These are phyloP conservation scores for Chlorella vulgaris DNA, from an alignment of 139 green algal genomes.

Conservation along the genomic window DNA sequence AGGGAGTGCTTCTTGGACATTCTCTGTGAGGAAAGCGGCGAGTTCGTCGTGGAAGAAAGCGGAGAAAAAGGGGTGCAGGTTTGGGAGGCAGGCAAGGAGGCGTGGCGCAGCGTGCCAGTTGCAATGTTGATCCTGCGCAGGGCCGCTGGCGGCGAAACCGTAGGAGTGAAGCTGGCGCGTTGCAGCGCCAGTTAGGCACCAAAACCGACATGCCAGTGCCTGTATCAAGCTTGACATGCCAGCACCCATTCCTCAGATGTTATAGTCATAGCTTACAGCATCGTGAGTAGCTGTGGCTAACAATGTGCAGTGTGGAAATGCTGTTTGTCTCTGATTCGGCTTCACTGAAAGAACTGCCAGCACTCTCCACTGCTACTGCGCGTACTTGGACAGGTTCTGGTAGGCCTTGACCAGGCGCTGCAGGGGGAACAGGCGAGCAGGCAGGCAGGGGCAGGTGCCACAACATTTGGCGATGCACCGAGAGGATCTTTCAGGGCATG, in stretches of 20 bases:
- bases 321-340: too few relatives aligned
- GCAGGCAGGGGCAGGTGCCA: not conserved
- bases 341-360: not conserved
- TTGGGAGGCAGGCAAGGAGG: conserved; percentile 6
- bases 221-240: too few relatives aligned
- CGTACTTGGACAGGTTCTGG: conserved; percentile 28
- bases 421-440: not conserved
- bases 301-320: not conserved
- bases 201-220: too few relatives aligned
- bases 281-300: not conserved
- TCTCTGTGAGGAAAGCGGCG: conserved; percentile 31
- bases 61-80: conserved; percentile 1
- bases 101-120: conserved; percentile 22
- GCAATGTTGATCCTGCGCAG: conserved; percentile 15
- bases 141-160: not conserved
- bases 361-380: too few relatives aligned
- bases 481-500: too few relatives aligned
- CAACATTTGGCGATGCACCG: too few relatives aligned
- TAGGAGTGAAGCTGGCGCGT: conserved; percentile 19
- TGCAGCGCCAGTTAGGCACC: too few relatives aligned
- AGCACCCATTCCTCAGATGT: too few relatives aligned
- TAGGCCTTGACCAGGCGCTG: conserved; percentile 26
- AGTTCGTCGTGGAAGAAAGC: conserved; percentile 30
- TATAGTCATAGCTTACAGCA: too few relatives aligned
- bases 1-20: conserved; percentile 49